These are phyloP conservation scores for Dendrobium nobile DNA, from an alignment of 106 monocot genomes.

Conservation along the genomic window DNA sequence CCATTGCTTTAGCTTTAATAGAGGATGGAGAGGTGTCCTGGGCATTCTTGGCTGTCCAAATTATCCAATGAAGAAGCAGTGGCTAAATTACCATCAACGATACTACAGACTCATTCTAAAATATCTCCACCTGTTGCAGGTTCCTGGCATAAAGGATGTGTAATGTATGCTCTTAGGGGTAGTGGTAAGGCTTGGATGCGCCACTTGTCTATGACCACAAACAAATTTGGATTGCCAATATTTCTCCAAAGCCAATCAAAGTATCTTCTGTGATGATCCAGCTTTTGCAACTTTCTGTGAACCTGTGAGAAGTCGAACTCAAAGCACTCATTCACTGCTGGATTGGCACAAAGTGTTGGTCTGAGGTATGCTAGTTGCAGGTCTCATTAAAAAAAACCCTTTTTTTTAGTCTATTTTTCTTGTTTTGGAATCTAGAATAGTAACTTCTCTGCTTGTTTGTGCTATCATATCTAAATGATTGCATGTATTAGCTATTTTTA, in stretches of 20 bases:
- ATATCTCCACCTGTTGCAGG: constrained; percentile 57
- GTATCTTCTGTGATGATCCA: constrained; percentile 78
- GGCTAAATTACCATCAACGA: constrained; percentile 83
- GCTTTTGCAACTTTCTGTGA: constrained; percentile 80
- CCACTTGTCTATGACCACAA: constrained; percentile 55
- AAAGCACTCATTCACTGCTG: constrained; percentile 76
- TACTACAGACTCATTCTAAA: constrained; percentile 66
- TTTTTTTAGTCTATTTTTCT: not conserved
- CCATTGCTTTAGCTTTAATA: constrained; percentile 74
- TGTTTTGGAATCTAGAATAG: not conserved
- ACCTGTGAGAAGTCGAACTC: constrained; percentile 90
- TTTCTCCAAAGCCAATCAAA: constrained; percentile 26
- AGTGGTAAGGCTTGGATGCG: constrained; percentile 88
- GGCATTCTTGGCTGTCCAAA: constrained; percentile 91
- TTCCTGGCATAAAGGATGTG: constrained; percentile 83
- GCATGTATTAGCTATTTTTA: too few relatives aligned
- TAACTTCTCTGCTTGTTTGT: not conserved
- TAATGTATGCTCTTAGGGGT: constrained; percentile 68
- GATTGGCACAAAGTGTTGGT: constrained; percentile 74
- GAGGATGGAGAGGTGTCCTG: constrained; percentile 72
- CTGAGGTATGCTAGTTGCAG: constrained; percentile 43
- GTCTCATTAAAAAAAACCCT: not conserved
- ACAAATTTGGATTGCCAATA: constrained; percentile 15
- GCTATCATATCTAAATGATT: too few relatives aligned
- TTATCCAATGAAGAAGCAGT: constrained; percentile 84